Conservation (phyloP, 2,329 filamentous ascomycete species). For the Aurifilum marmelostoma region DNA sequence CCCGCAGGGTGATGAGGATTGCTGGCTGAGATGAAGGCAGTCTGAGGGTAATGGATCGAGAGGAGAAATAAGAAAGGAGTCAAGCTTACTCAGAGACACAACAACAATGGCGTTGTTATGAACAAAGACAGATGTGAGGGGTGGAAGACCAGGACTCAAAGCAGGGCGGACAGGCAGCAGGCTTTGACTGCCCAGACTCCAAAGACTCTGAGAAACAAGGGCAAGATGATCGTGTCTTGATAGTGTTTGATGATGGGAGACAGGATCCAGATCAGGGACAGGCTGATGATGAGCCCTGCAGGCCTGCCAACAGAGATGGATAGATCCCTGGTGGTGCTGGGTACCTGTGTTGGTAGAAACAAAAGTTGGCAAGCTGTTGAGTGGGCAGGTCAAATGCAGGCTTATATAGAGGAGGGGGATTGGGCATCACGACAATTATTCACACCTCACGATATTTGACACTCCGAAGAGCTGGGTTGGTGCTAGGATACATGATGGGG, state of each 20-base stretch:
- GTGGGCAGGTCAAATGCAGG: neutral
- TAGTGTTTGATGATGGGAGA: neutral
- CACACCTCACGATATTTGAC: neutral
- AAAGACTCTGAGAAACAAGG: neutral
- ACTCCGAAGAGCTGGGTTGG: neutral
- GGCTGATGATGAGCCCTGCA: neutral
- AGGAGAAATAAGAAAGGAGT: neutral
- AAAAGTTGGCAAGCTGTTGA: neutral
- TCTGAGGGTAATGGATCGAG: neutral
- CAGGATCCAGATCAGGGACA: neutral
- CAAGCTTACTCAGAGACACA: conserved; percentile 2
- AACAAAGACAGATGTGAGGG: neutral
- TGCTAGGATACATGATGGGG: neutral
- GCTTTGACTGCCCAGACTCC: neutral
- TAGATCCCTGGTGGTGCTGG: neutral
- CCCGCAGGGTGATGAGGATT: neutral
- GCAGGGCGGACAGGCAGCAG: neutral
- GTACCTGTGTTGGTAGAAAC: neutral
- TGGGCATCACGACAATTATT: neutral
- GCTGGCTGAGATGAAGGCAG: neutral
- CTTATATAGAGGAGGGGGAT: neutral
- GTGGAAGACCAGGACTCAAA: neutral
- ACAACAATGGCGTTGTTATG: neutral
- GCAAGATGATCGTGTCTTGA: neutral
- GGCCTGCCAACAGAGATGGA: neutral